These are phyloP conservation scores for Sugiyamaella mastotermitis DNA, from an alignment of 805 yeast genomes.

Conservation along the genomic window DNA sequence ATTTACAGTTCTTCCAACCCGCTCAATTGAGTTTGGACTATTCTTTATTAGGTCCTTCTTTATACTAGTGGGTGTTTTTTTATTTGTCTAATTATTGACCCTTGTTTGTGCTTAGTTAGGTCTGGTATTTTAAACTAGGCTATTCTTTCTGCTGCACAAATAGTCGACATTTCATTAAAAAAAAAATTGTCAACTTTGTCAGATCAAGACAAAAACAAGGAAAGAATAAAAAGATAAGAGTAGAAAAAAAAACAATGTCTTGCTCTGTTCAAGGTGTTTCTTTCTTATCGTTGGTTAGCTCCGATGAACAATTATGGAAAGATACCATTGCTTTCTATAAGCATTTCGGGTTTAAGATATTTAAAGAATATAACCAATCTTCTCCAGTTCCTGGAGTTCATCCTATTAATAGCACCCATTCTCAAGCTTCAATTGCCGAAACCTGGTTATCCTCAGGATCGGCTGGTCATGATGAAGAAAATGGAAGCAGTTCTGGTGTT, in stretches of 20 bases:
- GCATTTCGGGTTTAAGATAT: slow-evolving; percentile 35
- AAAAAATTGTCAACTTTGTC: too few species aligned
- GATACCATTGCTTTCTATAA: slow-evolving; percentile 54
- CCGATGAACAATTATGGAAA: slow-evolving; percentile 38
- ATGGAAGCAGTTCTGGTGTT: slow-evolving; percentile 19
- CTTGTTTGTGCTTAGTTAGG: too few species aligned
- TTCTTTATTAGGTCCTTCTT: too few species aligned
- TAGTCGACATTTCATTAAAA: too few species aligned
- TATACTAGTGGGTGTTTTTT: too few species aligned
- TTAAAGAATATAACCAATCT: slow-evolving; percentile 32
- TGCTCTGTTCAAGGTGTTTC: slow-evolving; percentile 7
- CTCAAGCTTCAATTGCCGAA: slow-evolving; percentile 23
- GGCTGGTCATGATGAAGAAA: slow-evolving; percentile 16
- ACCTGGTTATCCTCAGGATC: slow-evolving; percentile 25
- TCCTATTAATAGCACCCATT: slow-evolving; percentile 23
- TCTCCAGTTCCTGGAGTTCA: slow-evolving; percentile 23
- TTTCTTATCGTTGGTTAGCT: slow-evolving; percentile 41
- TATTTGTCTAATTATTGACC: too few species aligned
- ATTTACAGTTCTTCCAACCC: too few species aligned
- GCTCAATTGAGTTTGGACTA: too few species aligned
- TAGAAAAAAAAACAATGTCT: background rate
- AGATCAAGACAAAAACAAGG: too few species aligned
- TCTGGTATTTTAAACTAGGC: too few species aligned
- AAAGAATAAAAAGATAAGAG: too few species aligned
- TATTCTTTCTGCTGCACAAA: too few species aligned